Evolutionary conservation across 1,284 basidiomycete genomes (phyloP), one percentile per base, ranked within the genome.

Genomic region (Leccinum ponderosum): DNA sequence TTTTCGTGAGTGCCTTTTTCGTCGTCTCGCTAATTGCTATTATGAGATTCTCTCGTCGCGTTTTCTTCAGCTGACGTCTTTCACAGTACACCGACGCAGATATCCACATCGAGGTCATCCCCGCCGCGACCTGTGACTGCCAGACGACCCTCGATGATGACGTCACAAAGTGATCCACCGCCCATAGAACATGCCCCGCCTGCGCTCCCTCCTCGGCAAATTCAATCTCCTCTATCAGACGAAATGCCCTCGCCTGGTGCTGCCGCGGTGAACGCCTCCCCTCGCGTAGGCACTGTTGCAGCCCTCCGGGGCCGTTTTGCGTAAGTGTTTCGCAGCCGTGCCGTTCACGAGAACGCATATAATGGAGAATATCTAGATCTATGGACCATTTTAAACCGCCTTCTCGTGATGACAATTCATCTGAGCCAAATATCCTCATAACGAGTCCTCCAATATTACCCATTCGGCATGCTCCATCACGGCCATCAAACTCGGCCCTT

Each of bases 1-100:
- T 83, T 82, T 58, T 74, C 78, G 86, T 89, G 73, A 80, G 85
- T 81, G 11, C 20, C 57, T 15, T n/a, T 17, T 50, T 57, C 22
- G 37, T 37, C 42, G 25, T 22, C n/a, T n/a, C 31, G 1, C 35
- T 25, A 20, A 20, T 20, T 20, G 20, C 20, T 20, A 20, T 20
- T 20, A 20, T 20, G 20, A 20, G 20, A 20, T 20, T 20, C 20
- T 20, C 20, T 20, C 20, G 20, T 20, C 20, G 20, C 20, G 20
- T 20, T 20, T 20, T 20, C 20, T 20, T 20, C 20, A 20, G 20
- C 20, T 20, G 20, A 20, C 20, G 20, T 20, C 20, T 55, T 48
- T 56, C 20, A 5, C 33, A 74, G 73, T 2, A 57, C 53, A n/a
- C 47, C 57, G n/a, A 35, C 35, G 11, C 61, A 51, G 33, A 48